Evolutionary conservation across 352 stramenopile species (phyloP).

Genomic region (Phytophthora podocarpi): DNA sequence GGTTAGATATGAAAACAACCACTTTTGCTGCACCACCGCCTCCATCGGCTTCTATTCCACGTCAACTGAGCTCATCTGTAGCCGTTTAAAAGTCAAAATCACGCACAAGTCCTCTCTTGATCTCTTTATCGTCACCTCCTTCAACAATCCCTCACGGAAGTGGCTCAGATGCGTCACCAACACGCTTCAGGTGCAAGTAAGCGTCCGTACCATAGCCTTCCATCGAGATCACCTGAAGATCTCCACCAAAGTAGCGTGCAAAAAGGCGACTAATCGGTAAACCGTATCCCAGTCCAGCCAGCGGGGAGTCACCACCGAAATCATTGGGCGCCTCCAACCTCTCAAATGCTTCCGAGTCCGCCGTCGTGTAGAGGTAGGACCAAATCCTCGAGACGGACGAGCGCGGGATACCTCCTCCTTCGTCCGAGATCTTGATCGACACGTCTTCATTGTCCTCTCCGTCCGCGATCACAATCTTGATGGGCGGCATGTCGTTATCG

Average conservation of each 20-base stretch:
- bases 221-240: constrained; percentile 99
- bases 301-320: constrained; percentile 87
- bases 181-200: constrained; percentile 94
- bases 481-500: constrained; percentile 97
- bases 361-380: constrained; percentile 99
- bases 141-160: constrained; percentile 53
- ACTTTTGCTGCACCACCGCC: neutral
- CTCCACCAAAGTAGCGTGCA: constrained; percentile 99
- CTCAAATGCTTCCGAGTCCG: constrained; percentile 94
- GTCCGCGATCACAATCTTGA: constrained; percentile 99
- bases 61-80: constrained; percentile 1
- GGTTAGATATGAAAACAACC: no score
- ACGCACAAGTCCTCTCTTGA: neutral
- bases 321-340: constrained; percentile 88
- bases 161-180: constrained; percentile 90
- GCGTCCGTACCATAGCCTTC: constrained; percentile 99
- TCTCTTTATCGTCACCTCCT: neutral
- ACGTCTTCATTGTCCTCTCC: constrained; percentile 99
- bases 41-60: constrained; percentile 15
- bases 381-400: constrained; percentile 99
- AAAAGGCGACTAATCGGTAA: constrained; percentile 97
- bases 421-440: constrained; percentile 99
- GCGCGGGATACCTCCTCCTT: constrained; percentile 98
- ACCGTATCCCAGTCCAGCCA: constrained; percentile 97
- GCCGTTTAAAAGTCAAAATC: neutral